Evolutionary conservation across 2,329 filamentous ascomycete species (phyloP), one percentile per base, ranked within the genome.

Genomic region (Ambrosiella cleistominuta): DNA sequence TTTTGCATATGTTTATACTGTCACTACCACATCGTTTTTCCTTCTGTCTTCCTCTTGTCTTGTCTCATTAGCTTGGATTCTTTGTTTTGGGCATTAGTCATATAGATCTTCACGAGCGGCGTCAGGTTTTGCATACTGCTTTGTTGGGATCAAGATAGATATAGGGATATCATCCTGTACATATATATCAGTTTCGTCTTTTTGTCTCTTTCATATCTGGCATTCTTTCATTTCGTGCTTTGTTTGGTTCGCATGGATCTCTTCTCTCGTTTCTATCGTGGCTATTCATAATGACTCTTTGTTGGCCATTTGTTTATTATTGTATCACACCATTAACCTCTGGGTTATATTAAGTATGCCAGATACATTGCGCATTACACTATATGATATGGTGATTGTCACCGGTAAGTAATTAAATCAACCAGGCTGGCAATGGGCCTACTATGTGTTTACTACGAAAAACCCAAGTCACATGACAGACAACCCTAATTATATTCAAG

Each of bases 31-130:
- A 27, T 55, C 12, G 51, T 39, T 49, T 49, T 19, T 9, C 7
- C 36, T 57, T 42, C 51, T 6, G 17, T 56, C 11, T 44, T 8
- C 17, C 17, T 9, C 17, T 49, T 17, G 4, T 51, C 47, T 51
- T 51, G n/a, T 27, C 13, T 51, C 17, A 19, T 51, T 27, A 11
- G 47, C 17, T 12, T 51, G 8, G 15, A 19, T 51, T 27, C 9
- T 51, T 51, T 12, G n/a, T 51, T 51, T 51, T 51, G 27, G 47
- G 47, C 47, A 45, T 27, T 45, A 11, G 45, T 51, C 47, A 51
- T 51, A 47, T 47, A 56, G n/a, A 39, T 51, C 47, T 51, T 27
- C 47, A 51, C 13, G 47, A 51, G 19, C 19, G 47, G 47, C 47
- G 47, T 51, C 47, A 35, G 47, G 47, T 51, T 42, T 51, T 51